Conservation (phyloP, 257 asterid genomes). For the Fraxinus cuspidata region DNA sequence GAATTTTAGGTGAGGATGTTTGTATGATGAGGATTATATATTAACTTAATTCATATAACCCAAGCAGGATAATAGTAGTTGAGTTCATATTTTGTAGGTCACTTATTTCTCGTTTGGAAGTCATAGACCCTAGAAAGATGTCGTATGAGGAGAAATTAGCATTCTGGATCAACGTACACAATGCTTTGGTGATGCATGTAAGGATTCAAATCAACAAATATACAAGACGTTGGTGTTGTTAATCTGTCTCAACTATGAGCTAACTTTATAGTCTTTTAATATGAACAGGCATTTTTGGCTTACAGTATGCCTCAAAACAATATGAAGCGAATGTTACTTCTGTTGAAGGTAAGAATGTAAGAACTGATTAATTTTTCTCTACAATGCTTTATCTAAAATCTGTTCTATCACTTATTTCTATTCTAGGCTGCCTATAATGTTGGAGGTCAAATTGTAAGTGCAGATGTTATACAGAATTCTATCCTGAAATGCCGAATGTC, state of each 20-base stretch:
- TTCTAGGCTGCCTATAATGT: slow-evolving; percentile 90
- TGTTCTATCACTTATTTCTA: slow-evolving; percentile 33
- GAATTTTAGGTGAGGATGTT: slow-evolving; percentile 62
- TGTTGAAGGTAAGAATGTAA: slow-evolving; percentile 64
- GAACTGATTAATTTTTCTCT: not conserved
- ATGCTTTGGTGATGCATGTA: slow-evolving; percentile 99
- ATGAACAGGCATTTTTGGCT: slow-evolving; percentile 81
- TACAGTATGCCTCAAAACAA: slow-evolving; percentile 90
- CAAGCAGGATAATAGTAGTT: slow-evolving; percentile 9
- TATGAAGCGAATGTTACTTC: slow-evolving; percentile 77
- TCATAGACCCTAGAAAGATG: slow-evolving; percentile 75
- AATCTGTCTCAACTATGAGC: slow-evolving; percentile 8
- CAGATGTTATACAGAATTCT: slow-evolving; percentile 79
- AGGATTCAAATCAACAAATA: slow-evolving; percentile 12
- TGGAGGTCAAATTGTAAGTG: slow-evolving; percentile 87
- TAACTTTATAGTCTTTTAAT: not conserved
- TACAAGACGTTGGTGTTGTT: not conserved
- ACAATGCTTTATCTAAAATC: not conserved
- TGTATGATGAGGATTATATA: not conserved
- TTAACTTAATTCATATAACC: not conserved
- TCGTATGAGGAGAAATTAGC: slow-evolving; percentile 87
- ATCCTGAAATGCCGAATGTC: slow-evolving; percentile 85
- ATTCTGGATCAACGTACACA: slow-evolving; percentile 95
- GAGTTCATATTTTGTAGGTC: slow-evolving; percentile 48
- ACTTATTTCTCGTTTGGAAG: slow-evolving; percentile 86